phyloP scores from a whole-genome alignment of 2,329 filamentous ascomycete genomes.

The Leptoxyphium fumago region DNA sequence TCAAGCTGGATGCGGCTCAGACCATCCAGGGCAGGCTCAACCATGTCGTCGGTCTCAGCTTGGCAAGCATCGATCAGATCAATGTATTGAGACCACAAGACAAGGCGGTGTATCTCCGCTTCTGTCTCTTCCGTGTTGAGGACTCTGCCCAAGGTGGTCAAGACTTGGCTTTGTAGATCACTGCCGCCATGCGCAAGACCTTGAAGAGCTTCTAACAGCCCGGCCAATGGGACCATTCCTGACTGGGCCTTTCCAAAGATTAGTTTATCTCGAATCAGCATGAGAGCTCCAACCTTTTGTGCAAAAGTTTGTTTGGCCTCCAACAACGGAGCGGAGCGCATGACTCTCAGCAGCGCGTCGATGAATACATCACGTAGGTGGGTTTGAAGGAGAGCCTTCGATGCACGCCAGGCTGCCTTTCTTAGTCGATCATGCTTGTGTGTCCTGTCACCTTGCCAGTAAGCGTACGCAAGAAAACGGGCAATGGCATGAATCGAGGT shows the following conservation, averaged over 20 bases:
- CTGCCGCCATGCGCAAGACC: constrained; percentile 3
- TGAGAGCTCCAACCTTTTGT: constrained; percentile 16
- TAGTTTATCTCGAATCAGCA: constrained; percentile 14
- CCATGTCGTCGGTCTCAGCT: constrained; percentile 23
- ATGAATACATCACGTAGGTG: constrained; percentile 16
- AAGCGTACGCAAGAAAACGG: constrained; percentile 16
- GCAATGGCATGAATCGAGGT: constrained; percentile 8
- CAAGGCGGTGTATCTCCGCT: constrained; percentile 27
- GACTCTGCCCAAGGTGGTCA: constrained; percentile 19
- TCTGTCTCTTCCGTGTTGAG: constrained; percentile 31
- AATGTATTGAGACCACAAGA: constrained; percentile 46
- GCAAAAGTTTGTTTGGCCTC: constrained; percentile 11
- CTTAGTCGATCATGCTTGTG: constrained; percentile 15
- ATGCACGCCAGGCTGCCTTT: constrained; percentile 12
- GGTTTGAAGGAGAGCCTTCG: constrained; percentile 15
- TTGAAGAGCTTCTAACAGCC: constrained; percentile 4
- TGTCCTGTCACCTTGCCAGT: constrained; percentile 17
- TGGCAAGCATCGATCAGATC: constrained; percentile 51
- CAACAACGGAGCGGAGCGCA: constrained; percentile 8
- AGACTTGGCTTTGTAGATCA: constrained; percentile 6
- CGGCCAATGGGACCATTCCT: neutral
- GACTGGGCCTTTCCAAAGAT: constrained; percentile 2
- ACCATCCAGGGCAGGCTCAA: neutral
- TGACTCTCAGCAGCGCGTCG: constrained; percentile 11
- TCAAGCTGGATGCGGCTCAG: neutral